Base-by-base conservation (phyloP, 139 green algal genomes). In the Astrephomene gubernaculifera region DNA sequence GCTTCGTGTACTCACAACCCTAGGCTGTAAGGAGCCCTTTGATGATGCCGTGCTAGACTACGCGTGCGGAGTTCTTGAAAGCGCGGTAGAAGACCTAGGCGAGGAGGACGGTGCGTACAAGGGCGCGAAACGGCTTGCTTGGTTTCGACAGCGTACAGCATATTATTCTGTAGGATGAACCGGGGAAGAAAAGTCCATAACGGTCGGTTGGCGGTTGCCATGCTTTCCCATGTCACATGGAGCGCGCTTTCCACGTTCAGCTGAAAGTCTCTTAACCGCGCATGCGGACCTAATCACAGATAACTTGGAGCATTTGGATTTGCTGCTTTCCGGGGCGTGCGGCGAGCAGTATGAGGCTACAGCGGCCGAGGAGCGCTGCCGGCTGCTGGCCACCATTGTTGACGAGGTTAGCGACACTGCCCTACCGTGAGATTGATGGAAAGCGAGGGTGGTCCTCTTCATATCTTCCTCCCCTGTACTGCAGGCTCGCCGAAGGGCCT, bases 1-100 rank as follows among this genome's bases (percentile, higher is more conserved):
- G 10, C 68, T 75, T 31, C 19, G 14, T 36, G 33, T 57, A 3
- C 68, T 75, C 17, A 33, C 38, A 21, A 1, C 21, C 0, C 38
- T 75, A 33, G 68, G 68, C 7, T 75, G 68, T 33, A 2, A 38
- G 27, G 68, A 75, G 12, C 1, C 8, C 21, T 57, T 75, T 31
- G 73, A 81, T 38, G 73, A 69, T 2, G 54, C 73, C 4, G 53
- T 81, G 12, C 24, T 81, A 2, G 73, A 81, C 3, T 81, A 81
- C 39, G 73, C 73, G 4, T n/a, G 27, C 25, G 53, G 53, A 35
- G 73, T 81, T 7, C 21, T 81, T 0, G 9, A 54, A 41, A 69
- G 45, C 1, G 38, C 53, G 31, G 44, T 54, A 22, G 73, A 69
- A 2, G 71, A 68, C 9, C 33, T 14, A n/a, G 71, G 21, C 33